phyloP scores from a whole-genome alignment of 768 basidiomycete genomes.

The Steccherinum ochraceum region DNA sequence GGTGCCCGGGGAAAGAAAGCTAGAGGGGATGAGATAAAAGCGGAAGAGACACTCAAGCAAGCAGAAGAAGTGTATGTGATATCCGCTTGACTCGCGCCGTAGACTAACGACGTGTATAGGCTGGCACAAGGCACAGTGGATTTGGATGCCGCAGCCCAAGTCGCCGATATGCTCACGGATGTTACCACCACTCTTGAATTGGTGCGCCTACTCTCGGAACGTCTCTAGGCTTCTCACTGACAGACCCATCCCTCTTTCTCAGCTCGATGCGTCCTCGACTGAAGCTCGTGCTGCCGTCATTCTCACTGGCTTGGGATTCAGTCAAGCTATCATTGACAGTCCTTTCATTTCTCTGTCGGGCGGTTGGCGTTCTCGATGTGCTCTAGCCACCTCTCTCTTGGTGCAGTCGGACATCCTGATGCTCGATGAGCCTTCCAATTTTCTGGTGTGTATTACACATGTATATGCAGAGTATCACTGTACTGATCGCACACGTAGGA shows the following conservation, averaged over 20 bases:
- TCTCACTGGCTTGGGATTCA: constrained; percentile 7
- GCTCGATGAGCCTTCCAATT: constrained; percentile 10
- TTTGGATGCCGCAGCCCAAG: constrained; percentile 4
- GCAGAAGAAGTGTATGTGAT: constrained; percentile 7
- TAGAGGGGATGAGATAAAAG: constrained; percentile 11
- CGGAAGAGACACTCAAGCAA: constrained; percentile 12
- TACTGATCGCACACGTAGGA: constrained; percentile 2
- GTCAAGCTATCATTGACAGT: constrained; percentile 8
- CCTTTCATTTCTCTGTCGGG: constrained; percentile 5
- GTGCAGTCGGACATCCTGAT: constrained; percentile 10
- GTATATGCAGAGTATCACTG: no score
- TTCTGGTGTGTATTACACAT: constrained; percentile 4
- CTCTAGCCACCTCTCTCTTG: constrained; percentile 8
- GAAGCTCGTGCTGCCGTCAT: constrained; percentile 7
- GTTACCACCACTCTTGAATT: constrained; percentile 16
- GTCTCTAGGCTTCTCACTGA: constrained; percentile 10
- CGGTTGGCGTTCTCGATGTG: constrained; percentile 10
- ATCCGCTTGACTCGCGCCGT: constrained; percentile 3
- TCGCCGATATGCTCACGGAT: constrained; percentile 14
- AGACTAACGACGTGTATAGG: not conserved
- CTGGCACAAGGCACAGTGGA: not conserved
- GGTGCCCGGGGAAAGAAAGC: constrained; percentile 15
- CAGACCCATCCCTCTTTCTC: not conserved
- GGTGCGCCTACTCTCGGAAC: constrained; percentile 5
- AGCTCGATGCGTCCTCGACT: constrained; percentile 9